Evolutionary conservation across 1,284 basidiomycete species (phyloP), one percentile per base, ranked within the genome.

Genomic region (Ganoderma multipileum): DNA sequence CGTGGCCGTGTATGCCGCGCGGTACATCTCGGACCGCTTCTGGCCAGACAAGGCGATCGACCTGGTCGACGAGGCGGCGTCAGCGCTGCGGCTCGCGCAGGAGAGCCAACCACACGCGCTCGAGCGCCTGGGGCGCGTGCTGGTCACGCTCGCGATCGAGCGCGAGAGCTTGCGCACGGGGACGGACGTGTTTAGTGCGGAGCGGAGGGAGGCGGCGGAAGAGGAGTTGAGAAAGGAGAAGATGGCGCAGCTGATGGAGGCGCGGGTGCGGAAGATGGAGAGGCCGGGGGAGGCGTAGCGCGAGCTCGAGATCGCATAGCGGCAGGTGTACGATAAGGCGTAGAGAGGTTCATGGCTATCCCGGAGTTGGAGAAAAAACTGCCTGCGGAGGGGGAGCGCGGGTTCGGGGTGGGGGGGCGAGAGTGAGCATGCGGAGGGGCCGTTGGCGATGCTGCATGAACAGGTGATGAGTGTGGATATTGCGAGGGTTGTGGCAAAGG

Each of bases 41-140:
- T 84, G 97, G 1, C 96, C 96, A 0, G 96, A 97, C 83, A 96
- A 96, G 79, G 93, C 94, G 6, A 95, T 96, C 66, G 94, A 95
- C 79, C 86, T 97, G 2, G 89, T 98, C 2, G 96, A 98, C 79
- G 96, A 97, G 80, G 95, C 95, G 1, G 93, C 94, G 7, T 94
- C 93, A 7, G 84, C 95, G 0, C 84, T 98, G n/a, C 89, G 96
- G 1, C 88, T 98, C 4, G 92, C 95, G 1, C 96, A 97, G 75
- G 97, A 98, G 78, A 92, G 89, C 54, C 95, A 96, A 76, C 97
- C 96, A 0, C 93, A 95, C 71, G 90, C 91, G 70, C 85, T 98
- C 2, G 96, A 98, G 76, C 84, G 85, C 1, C 86, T 98, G 8
- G 93, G 97, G 70, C 85, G 95, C 39, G 90, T 94, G 65, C 91